Base-by-base conservation (phyloP, 306 rosid species). In the Vigna reflexopilosa region DNA sequence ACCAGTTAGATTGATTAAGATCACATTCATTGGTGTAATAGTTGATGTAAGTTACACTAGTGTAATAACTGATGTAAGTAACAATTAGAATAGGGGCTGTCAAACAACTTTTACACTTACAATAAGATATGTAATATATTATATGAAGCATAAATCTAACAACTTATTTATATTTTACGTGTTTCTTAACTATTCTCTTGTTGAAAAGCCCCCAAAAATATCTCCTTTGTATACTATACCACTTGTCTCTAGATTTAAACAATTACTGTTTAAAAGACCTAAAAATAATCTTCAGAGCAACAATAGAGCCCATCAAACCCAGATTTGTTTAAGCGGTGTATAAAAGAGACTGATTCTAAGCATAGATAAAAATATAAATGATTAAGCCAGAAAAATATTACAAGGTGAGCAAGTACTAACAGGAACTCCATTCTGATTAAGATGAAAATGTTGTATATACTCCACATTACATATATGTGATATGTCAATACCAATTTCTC, bases 181-280 rank as follows among this genome's bases (percentile, higher is more conserved):
- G 42, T 47, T 30, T 69, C 70, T 69, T 59, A 58, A 48, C 47
- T 17, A 47, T 9, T 47, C 19, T 54, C 55, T 13, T 44, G 8
- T 56, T 68, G 11, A 28, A 42, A 61, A 56, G 36, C 38, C 6
- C 14, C 14, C 30, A 68, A 34, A 5, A 11, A 67, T 26, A 10
- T 17, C 40, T 4, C 1, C 26, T 78, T 17, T 14, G 45, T 40
- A 40, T 42, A 57, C 52, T 40, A 40, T 42, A 57, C 52, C 38
- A 57, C 47, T 65, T 12, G 17, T 38, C 20, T 74, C 74, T 67
- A 61, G 44, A 79, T 34, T 42, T 24, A 17, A 28, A 12, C 28
- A 80, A 62, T 54, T 19, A 50, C 14, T 36, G 45, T 26, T 70
- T 34, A 75, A 17, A 70, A 79, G 34, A 55, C 62, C 79, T 55